These are phyloP conservation scores for Diaporthe humulicola DNA, from an alignment of 2,329 filamentous ascomycete species.

Conservation along the genomic window DNA sequence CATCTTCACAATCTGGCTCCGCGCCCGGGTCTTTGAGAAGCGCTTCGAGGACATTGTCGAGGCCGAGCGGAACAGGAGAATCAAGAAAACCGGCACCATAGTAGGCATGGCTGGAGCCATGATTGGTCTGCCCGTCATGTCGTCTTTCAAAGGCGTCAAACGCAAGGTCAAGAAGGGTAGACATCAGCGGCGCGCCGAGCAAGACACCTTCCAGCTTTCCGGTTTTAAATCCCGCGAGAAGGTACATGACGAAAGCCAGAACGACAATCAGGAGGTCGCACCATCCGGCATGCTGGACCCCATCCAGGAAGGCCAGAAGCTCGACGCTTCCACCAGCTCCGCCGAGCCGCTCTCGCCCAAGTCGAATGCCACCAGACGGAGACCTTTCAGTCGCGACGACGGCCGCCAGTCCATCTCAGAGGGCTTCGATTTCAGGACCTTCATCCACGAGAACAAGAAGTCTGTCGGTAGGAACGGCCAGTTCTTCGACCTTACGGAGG, in stretches of 20 bases:
- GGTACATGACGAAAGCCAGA: background rate
- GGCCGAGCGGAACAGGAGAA: conserved; percentile 53
- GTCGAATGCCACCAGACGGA: conserved; percentile 20
- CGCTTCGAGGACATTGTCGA: conserved; percentile 68
- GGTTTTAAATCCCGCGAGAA: background rate
- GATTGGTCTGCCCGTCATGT: conserved; percentile 43
- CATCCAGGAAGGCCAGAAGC: conserved; percentile 31
- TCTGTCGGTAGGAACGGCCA: conserved; percentile 65
- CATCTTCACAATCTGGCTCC: conserved; percentile 71
- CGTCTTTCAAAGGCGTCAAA: conserved; percentile 30
- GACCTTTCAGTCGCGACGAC: conserved; percentile 21
- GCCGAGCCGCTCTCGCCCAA: conserved; percentile 23
- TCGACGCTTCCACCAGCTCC: conserved; percentile 14
- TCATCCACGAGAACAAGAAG: conserved; percentile 49
- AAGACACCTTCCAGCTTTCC: conserved; percentile 31
- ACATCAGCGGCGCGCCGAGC: conserved; percentile 36
- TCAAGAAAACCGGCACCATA: conserved; percentile 43
- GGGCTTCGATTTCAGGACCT: conserved; percentile 45
- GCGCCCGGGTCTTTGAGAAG: conserved; percentile 72
- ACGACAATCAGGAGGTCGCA: background rate
- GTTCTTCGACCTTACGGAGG: conserved; percentile 65
- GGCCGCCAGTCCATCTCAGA: conserved; percentile 40
- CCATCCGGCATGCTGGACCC: conserved; percentile 32
- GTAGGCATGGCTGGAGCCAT: conserved; percentile 43
- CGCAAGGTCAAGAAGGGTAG: conserved; percentile 12